These are phyloP conservation scores for Pythium biforme DNA, from an alignment of 352 stramenopile genomes.

Conservation along the genomic window DNA sequence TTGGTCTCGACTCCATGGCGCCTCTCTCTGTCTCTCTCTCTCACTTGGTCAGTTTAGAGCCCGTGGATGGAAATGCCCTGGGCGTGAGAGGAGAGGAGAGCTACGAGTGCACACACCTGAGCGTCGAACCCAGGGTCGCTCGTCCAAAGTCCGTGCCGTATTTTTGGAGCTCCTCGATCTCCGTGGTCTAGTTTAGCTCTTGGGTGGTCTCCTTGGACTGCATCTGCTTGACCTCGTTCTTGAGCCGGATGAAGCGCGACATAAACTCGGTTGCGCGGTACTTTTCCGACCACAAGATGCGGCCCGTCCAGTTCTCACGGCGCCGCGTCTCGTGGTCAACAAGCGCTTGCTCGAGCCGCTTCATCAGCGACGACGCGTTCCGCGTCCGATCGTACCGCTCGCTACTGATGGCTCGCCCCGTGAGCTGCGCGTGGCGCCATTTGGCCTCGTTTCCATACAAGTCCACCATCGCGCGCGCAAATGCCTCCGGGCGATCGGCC, in stretches of 20 bases:
- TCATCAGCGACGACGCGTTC: slow-evolving; percentile 56
- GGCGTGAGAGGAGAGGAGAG: too few species aligned
- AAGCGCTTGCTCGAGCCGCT: slow-evolving; percentile 43
- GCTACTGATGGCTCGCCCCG: slow-evolving; percentile 33
- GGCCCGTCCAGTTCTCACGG: slow-evolving; percentile 64
- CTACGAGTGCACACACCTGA: too few species aligned
- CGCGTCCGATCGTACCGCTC: slow-evolving; percentile 43
- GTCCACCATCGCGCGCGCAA: slow-evolving; percentile 43
- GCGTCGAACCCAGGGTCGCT: too few species aligned
- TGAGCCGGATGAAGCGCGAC: slow-evolving; percentile 76
- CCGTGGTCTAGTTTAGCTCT: too few species aligned
- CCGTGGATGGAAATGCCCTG: too few species aligned
- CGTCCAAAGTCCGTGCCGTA: too few species aligned
- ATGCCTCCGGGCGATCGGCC: slow-evolving; percentile 37
- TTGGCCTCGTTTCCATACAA: slow-evolving; percentile 42
- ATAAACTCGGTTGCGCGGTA: slow-evolving; percentile 84
- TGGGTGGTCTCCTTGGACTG: background rate
- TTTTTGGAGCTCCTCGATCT: background rate
- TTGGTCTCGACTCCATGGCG: slow-evolving; percentile 52
- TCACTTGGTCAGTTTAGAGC: too few species aligned
- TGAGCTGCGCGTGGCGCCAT: slow-evolving; percentile 40
- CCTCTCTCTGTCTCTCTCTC: background rate
- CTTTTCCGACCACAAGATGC: slow-evolving; percentile 84
- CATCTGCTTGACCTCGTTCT: slow-evolving; percentile 41
- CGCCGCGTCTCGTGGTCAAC: slow-evolving; percentile 27